Base-by-base conservation (phyloP, 2,329 filamentous ascomycete species). In the Celoporthe dispersa region DNA sequence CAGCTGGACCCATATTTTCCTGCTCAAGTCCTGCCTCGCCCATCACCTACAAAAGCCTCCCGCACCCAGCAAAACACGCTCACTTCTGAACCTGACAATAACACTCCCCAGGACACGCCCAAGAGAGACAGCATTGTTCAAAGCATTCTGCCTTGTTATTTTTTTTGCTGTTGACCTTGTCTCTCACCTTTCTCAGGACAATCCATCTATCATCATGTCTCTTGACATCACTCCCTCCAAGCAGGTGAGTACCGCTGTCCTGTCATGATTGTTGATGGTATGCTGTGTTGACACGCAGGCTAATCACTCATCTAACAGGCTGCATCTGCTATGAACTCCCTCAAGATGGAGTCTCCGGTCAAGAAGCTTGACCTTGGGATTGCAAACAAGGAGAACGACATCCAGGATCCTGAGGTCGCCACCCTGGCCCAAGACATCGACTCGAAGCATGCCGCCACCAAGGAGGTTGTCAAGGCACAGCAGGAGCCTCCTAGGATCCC, bases 311-410 rank as follows among this genome's bases (percentile, higher is more conserved):
- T 53, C 70, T 64, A 62, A 74, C 80, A 98, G 95, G 92, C 92
- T 85, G 92, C 94, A 77, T 91, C 93, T 78, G 94, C 90, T 77
- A 91, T 98, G 79, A 91, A 96, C 82, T 90, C 89, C 76, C 87
- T 98, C 81, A 97, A 95, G 84, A 97, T 98, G 90, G 93, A 97
- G 76, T 96, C 94, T 0, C 94, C 94, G 61, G 84, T 92, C 74
- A 97, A 97, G 91, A 97, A 97, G 88, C 88, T 96, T 75, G 87
- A 92, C 84, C 94, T 97, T 80, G 83, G 87, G 74, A 79, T 84
- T 68, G 86, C 86, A 70, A 87, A 93, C 84, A 97, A 97, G 84
- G 94, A 97, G 85, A 97, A 97, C 84, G 83, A 86, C 72, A 82
- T 87, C 71, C 77, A 86, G 74, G 84, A 86, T 70, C 80, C 85